phyloP scores from a whole-genome alignment of 495 filamentous ascomycete species.

The Xylaria castorea region DNA sequence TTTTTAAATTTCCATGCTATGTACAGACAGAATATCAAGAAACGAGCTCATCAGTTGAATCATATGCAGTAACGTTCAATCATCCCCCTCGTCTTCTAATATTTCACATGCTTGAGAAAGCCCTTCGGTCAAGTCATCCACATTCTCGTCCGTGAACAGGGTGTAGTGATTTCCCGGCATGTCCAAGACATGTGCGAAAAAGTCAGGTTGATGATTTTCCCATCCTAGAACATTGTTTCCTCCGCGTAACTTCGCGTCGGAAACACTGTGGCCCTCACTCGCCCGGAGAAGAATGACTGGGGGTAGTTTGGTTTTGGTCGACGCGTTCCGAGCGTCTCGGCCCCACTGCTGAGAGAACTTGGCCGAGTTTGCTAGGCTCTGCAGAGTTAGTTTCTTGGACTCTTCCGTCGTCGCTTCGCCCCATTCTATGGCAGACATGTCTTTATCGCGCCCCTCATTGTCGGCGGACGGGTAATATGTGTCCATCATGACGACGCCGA shows the following conservation, averaged over 20 bases:
- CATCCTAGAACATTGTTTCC: conserved; percentile 10
- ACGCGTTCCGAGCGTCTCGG: not conserved
- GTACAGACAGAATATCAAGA: not conserved
- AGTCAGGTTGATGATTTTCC: not conserved
- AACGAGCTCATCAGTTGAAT: not conserved
- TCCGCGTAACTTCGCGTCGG: conserved; percentile 10
- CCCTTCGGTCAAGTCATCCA: conserved; percentile 10
- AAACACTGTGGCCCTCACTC: conserved; percentile 6
- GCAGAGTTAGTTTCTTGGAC: conserved; percentile 1
- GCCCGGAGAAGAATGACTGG: conserved; percentile 19
- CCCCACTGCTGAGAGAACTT: conserved; percentile 19
- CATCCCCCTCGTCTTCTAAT: not conserved
- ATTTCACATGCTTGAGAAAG: conserved; percentile 10
- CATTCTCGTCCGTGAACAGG: conserved; percentile 11
- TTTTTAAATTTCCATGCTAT: not conserved
- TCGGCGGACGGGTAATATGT: conserved; percentile 13
- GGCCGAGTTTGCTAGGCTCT: conserved; percentile 8
- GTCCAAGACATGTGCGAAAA: conserved; percentile 3
- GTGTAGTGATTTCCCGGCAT: conserved; percentile 16
- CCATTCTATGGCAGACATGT: conserved; percentile 9
- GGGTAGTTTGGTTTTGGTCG: not conserved
- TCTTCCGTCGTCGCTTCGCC: conserved; percentile 18
- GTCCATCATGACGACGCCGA: conserved; percentile 15
- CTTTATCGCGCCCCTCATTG: not conserved
- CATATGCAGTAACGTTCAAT: not conserved